A percentile compares a stretch with the other conserved stretches of the same genome.
phyloP scores from a whole-genome alignment of 2,329 filamentous ascomycete genomes.

The Apiospora koreana region DNA sequence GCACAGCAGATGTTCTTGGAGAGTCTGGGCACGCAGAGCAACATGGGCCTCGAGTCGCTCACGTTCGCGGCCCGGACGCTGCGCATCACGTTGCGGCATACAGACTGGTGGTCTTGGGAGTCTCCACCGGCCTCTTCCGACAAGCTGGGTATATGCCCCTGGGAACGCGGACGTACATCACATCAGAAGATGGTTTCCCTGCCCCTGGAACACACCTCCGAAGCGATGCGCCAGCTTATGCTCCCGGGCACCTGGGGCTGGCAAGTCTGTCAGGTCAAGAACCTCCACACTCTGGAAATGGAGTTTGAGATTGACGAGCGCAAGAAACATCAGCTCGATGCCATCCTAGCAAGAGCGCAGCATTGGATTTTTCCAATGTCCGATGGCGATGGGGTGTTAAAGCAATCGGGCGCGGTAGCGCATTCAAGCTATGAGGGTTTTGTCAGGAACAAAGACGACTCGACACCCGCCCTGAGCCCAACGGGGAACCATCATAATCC shows the following conservation, averaged over 20 bases:
- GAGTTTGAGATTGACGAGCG: slow-evolving; percentile 14
- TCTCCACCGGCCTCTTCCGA: slow-evolving; percentile 12
- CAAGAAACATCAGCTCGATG: slow-evolving; percentile 13
- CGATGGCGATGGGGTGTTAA: background rate
- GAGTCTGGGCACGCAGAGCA: background rate
- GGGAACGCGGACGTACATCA: slow-evolving; percentile 7
- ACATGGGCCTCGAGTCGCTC: background rate
- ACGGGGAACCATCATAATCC: background rate
- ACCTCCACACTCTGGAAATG: slow-evolving; percentile 14
- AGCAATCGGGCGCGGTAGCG: slow-evolving; percentile 5
- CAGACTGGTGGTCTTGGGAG: slow-evolving; percentile 17
- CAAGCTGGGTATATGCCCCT: slow-evolving; percentile 15
- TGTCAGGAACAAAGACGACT: slow-evolving; percentile 13
- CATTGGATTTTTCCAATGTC: slow-evolving; percentile 16
- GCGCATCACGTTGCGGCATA: slow-evolving; percentile 12
- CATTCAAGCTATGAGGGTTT: slow-evolving; percentile 11
- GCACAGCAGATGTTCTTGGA: slow-evolving; percentile 15
- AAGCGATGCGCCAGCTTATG: slow-evolving; percentile 8
- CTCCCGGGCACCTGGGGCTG: slow-evolving; percentile 14
- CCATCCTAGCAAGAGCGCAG: slow-evolving; percentile 10
- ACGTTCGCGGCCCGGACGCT: slow-evolving; percentile 3
- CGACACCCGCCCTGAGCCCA: background rate
- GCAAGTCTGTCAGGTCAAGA: slow-evolving; percentile 11
- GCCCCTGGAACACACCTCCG: slow-evolving; percentile 3
- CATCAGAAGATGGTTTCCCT: slow-evolving; percentile 15